Evolutionary conservation across 1,284 basidiomycete species (phyloP), one percentile per base, ranked within the genome.

Genomic region (Cryptococcus deneoformans): DNA sequence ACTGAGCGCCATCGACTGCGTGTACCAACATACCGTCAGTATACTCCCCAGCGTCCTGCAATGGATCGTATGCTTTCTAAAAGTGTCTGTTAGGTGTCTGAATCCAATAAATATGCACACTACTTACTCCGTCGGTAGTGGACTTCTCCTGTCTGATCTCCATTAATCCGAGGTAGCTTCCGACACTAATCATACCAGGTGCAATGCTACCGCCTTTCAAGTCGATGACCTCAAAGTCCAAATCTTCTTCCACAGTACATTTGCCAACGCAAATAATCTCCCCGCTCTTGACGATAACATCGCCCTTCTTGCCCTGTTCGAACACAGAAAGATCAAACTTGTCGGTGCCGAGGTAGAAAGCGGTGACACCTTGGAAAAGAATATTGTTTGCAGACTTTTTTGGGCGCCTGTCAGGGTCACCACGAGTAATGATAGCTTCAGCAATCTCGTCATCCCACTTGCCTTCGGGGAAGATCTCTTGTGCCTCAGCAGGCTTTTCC

Each of bases 1-100:
- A 91, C 53, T 83, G 81, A 12, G 90, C 79, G 0, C 89, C 89
- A 69, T 93, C 90, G 5, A 84, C 82, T 0, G 86, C 89, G 38
- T 81, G 80, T 34, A 87, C 83, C 43, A 88, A 70, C 0, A 81
- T 67, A 29, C 82, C 83, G 24, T 84, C 80, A 12, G 82, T 57
- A 10, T 89, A 62, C 12, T 88, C 83, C 42, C 87, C 58, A 65
- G 86, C 86, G 16, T 75, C 69, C 46, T 63, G 80, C 79, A 68
- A 82, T 77, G 68, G 79, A 81, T 56, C 85, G 80, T 80, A 66
- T 11, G 68, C 62, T 10, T 20, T 56, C 70, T 72, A 86, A 16
- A 44, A 52, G 39, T 14, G 12, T 9, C 29, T 11, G 47, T 40
- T 20, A 51, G 24, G 14, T 29, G 12, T 38, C 12, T 5, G n/a